Conservation (phyloP, 179 eudicot genomes). For the Patellifolia procumbens region DNA sequence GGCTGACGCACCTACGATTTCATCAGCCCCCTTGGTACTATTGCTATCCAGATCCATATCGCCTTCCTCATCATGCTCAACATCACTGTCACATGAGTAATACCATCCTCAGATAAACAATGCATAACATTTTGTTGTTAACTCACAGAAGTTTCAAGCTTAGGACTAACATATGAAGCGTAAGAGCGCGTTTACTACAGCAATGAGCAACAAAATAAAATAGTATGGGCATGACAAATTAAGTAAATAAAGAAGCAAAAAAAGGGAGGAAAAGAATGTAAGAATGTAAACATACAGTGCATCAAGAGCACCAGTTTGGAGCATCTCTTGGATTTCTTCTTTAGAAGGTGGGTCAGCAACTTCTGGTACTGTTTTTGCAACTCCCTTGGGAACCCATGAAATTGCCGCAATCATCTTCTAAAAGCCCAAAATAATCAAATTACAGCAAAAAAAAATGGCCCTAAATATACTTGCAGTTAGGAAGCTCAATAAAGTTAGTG, state of each 20-base stretch:
- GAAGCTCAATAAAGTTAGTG: too few species aligned
- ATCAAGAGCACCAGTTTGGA: too few species aligned
- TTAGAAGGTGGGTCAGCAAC: too few species aligned
- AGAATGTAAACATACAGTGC: constrained; percentile 30
- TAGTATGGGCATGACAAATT: background rate
- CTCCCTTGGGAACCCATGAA: constrained; percentile 97
- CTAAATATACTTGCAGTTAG: too few species aligned
- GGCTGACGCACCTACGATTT: constrained; percentile 72
- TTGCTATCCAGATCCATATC: constrained; percentile 59
- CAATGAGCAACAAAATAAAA: background rate
- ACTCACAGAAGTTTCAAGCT: too few species aligned
- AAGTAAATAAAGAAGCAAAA: background rate
- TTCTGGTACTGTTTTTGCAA: constrained; percentile 64
- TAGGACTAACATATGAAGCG: too few species aligned
- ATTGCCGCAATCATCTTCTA: constrained; percentile 82
- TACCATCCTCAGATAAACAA: too few species aligned
- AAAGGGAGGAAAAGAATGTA: background rate
- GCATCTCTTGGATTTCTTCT: too few species aligned
- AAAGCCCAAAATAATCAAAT: too few species aligned
- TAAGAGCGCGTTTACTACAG: too few species aligned
- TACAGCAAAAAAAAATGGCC: too few species aligned
- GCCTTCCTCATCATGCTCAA: constrained; percentile 61
- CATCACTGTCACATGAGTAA: constrained; percentile 42
- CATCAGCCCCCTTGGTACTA: constrained; percentile 48
- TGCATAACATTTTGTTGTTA: too few species aligned